phyloP scores from a whole-genome alignment of 1,284 basidiomycete genomes.

The Cryptococcus maquisensis region DNA sequence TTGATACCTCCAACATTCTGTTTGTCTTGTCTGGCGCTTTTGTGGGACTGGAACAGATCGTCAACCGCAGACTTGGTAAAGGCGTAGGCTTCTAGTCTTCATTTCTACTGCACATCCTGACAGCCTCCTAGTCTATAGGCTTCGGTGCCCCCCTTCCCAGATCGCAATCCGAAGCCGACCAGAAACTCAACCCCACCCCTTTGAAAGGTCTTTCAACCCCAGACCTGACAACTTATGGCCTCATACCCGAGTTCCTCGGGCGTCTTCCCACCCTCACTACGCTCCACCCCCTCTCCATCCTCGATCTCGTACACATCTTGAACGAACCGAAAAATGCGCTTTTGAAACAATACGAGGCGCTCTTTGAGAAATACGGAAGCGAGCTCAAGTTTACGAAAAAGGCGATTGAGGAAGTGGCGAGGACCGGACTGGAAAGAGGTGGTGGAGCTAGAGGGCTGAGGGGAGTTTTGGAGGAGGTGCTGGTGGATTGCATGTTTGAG shows the following conservation, averaged over 20 bases:
- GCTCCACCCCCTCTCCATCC: constrained; percentile 64
- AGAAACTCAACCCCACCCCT: constrained; percentile 3
- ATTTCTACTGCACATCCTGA: constrained; percentile 2
- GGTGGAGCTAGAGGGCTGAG: constrained; percentile 85
- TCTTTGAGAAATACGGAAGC: constrained; percentile 55
- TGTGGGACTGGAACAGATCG: constrained; percentile 79
- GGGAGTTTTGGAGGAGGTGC: constrained; percentile 81
- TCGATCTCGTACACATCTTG: constrained; percentile 80
- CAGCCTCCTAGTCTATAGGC: constrained; percentile 67
- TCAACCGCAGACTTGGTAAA: constrained; percentile 72
- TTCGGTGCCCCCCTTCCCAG: constrained; percentile 67
- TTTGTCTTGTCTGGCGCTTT: constrained; percentile 92
- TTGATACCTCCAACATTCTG: constrained; percentile 67
- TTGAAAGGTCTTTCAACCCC: constrained; percentile 35
- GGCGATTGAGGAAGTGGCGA: constrained; percentile 62
- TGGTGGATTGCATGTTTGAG: constrained; percentile 87
- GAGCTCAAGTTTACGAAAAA: constrained; percentile 48
- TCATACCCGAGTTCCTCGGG: constrained; percentile 92
- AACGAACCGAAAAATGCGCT: constrained; percentile 87
- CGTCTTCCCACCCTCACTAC: constrained; percentile 83
- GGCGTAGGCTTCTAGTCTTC: constrained; percentile 57
- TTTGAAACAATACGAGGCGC: constrained; percentile 78
- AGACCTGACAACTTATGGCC: constrained; percentile 83
- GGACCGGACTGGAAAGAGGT: constrained; percentile 68
- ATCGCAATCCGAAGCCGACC: constrained; percentile 1